Evolutionary conservation across 257 asterid species (phyloP), one percentile per base, ranked within the genome.

Genomic region (Fraxinus excelsior): DNA sequence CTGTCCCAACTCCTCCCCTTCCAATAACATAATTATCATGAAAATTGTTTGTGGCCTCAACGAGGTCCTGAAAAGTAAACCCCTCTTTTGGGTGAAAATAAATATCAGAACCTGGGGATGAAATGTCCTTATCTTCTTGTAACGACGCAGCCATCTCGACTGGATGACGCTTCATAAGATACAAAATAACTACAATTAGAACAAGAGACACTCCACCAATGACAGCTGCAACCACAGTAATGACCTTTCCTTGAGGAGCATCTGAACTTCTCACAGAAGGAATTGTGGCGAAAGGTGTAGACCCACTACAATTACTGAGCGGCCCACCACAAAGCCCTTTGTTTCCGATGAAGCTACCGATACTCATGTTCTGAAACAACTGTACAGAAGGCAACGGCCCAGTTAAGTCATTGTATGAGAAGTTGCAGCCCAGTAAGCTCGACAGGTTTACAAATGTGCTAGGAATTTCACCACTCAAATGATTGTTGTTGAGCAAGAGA

Each of bases 81-180:
- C 97, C 98, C 64, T 94, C 98, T 77, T 88, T 91, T 0, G 98
- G 97, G 76, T 90, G 96, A 67, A 94, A 94, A 78, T 94, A 94
- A 3, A 94, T 92, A 58, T 94, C 97, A 0, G 97, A 90, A 72
- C 84, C 89, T 5, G 73, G 71, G 23, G 96, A 84, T 0, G 89
- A 72, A 2, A 34, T 3, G 34, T 89, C 94, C 71, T 85, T 84
- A 29, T 90, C 96, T 73, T 77, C 96, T 71, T 77, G 87, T n/a
- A 82, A 10, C 4, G 88, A 23, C 0, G 56, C 72, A 37, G 73
- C 81, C 83, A 60, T 81, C 26, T 86, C 90, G n/a, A 78, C 87
- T 0, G 97, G 90, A 6, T 73, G 89, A 53, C 72, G 82, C 78
- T 79, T 94, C 97, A 94, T 94, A 49, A 87, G 77, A 67, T 86